phyloP scores from a whole-genome alignment of 1,284 basidiomycete genomes.

The Hypsizygus ulmarius region DNA sequence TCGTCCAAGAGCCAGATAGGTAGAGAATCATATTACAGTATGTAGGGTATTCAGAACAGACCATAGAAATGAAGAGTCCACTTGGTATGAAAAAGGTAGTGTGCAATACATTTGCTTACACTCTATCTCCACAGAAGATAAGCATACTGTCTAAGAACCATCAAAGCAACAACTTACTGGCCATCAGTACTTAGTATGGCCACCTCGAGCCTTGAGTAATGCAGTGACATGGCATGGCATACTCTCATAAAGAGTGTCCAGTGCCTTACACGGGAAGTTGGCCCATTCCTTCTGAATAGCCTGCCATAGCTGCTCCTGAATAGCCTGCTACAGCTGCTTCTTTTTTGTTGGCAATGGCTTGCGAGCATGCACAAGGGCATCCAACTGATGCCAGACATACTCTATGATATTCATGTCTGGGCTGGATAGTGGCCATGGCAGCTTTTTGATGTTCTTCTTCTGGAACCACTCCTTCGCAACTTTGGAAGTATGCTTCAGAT shows the following conservation, averaged over 20 bases:
- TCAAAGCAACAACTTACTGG: no score
- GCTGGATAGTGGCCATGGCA: constrained; percentile 33
- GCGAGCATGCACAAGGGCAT: constrained; percentile 18
- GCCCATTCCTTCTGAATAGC: constrained; percentile 6
- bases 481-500: constrained; percentile 34
- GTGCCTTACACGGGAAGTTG: not conserved
- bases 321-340: no score
- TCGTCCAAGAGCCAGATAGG: no score
- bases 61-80: no score
- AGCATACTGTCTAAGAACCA: no score
- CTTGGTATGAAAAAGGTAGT: no score
- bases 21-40: no score
- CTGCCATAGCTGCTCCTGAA: constrained; percentile 33
- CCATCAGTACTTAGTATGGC: constrained; percentile 2
- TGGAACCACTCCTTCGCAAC: constrained; percentile 30
- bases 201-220: not conserved
- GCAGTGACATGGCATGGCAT: constrained; percentile 3
- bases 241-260: constrained; percentile 1
- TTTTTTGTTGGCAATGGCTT: constrained; percentile 20
- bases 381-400: constrained; percentile 33
- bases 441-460: constrained; percentile 25
- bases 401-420: constrained; percentile 40
- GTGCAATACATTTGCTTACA: no score
- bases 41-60: no score
- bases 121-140: no score